Percentiles rank a stretch among this genome's conserved stretches.
Conservation (phyloP, 306 rosid genomes). For the Quercus engelmannii region DNA sequence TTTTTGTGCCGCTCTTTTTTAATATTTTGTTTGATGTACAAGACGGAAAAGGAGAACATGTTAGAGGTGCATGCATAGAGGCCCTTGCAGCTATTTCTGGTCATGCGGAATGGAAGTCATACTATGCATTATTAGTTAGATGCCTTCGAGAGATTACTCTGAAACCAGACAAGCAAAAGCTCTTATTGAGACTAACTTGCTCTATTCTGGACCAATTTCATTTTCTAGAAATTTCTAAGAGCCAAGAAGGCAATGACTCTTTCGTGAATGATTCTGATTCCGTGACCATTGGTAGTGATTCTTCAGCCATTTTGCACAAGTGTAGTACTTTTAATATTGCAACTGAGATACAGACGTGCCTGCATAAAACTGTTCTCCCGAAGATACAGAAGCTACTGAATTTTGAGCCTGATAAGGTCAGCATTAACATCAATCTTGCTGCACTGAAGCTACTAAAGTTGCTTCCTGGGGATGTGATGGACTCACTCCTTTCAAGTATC, state of each 20-base stretch:
- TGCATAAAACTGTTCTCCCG: constrained; percentile 63
- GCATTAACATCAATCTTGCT: constrained; percentile 72
- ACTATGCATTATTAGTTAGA: constrained; percentile 62
- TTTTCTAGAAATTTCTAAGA: constrained; percentile 43
- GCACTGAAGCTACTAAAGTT: constrained; percentile 78
- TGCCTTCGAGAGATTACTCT: constrained; percentile 61
- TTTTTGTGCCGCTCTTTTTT: constrained; percentile 80
- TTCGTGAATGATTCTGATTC: constrained; percentile 30
- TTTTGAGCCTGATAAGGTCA: constrained; percentile 77
- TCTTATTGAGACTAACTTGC: constrained; percentile 64
- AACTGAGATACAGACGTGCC: constrained; percentile 62
- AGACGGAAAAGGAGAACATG: constrained; percentile 66
- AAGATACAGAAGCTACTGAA: constrained; percentile 69
- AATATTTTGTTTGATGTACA: constrained; percentile 68
- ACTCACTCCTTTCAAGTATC: constrained; percentile 71
- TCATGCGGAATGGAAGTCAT: constrained; percentile 82
- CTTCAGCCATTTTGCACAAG: constrained; percentile 14
- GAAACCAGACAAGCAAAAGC: constrained; percentile 67
- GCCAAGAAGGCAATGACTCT: constrained; percentile 25
- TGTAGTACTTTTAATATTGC: constrained; percentile 24
- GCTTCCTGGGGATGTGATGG: constrained; percentile 82
- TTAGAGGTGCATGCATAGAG: constrained; percentile 81
- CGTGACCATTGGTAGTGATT: constrained; percentile 21
- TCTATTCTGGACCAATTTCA: constrained; percentile 78
- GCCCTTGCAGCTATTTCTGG: constrained; percentile 81